A percentile compares a stretch with the other conserved stretches of the same genome.
These are phyloP conservation scores for Vicia villosa DNA, from an alignment of 306 rosid genomes.

Conservation along the genomic window DNA sequence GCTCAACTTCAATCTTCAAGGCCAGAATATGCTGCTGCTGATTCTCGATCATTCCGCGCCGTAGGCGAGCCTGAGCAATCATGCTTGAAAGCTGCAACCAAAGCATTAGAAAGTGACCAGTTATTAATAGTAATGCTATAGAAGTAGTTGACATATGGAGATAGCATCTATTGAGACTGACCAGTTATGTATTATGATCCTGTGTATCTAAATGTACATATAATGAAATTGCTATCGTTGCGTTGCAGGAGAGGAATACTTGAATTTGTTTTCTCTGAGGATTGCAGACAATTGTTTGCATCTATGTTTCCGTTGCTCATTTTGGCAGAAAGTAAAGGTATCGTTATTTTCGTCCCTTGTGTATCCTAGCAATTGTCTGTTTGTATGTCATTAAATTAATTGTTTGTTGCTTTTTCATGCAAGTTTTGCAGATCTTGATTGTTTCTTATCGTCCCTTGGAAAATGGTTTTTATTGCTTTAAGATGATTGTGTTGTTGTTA, in stretches of 20 bases:
- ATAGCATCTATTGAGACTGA: conserved; percentile 25
- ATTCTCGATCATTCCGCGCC: too few relatives aligned
- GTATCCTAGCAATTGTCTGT: conserved; percentile 20
- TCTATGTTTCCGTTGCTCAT: conserved; percentile 60
- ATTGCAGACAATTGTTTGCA: conserved; percentile 54
- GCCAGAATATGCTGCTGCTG: too few relatives aligned
- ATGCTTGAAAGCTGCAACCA: too few relatives aligned
- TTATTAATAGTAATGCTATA: conserved; percentile 15
- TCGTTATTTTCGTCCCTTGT: conserved; percentile 20
- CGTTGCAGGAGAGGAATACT: conserved; percentile 70
- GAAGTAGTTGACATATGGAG: conserved; percentile 20
- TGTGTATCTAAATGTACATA: conserved; percentile 6
- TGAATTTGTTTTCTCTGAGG: conserved; percentile 53
- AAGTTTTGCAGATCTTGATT: conserved; percentile 71
- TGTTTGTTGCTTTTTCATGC: conserved; percentile 34
- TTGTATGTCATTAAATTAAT: conserved; percentile 11
- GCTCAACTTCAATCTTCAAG: too few relatives aligned
- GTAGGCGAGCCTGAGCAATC: too few relatives aligned
- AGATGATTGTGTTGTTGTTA: too few relatives aligned
- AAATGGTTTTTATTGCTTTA: too few relatives aligned
- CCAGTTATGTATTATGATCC: conserved; percentile 27
- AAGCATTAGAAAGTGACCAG: too few relatives aligned
- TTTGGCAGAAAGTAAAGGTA: conserved; percentile 73
- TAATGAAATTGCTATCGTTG: conserved; percentile 32
- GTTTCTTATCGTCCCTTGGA: conserved; percentile 38